Percentiles rank a stretch among this genome's conserved stretches.
These are phyloP conservation scores for Penicillium lividum DNA, from an alignment of 495 filamentous ascomycete genomes.

Conservation along the genomic window DNA sequence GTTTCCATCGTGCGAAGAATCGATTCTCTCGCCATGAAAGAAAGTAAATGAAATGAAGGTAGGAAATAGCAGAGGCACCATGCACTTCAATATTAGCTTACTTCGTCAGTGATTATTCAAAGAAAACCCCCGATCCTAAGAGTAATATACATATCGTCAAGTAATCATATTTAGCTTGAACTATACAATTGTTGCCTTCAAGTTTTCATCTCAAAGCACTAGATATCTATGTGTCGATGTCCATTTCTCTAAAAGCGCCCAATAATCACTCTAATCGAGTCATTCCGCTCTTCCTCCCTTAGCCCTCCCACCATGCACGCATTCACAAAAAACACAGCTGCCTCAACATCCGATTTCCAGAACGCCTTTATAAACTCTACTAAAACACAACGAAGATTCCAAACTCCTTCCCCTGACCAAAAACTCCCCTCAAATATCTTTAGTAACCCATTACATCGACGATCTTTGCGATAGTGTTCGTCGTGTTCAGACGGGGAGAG, in stretches of 20 bases:
- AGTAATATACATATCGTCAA: too few species aligned
- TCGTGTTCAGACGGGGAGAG: too few species aligned
- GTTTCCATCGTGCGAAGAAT: too few species aligned
- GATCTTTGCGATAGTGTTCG: too few species aligned
- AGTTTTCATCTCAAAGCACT: not conserved
- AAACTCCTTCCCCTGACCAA: slow-evolving; percentile 17
- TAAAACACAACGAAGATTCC: slow-evolving; percentile 18
- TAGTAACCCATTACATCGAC: slow-evolving; percentile 20
- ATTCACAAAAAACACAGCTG: slow-evolving; percentile 27
- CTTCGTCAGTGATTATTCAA: too few species aligned
- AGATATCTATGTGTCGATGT: not conserved
- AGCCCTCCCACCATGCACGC: slow-evolving; percentile 28
- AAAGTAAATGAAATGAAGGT: too few species aligned
- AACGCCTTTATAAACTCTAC: slow-evolving; percentile 17
- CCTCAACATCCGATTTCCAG: slow-evolving; percentile 14
- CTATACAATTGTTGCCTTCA: not conserved
- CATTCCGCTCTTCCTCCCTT: slow-evolving; percentile 21
- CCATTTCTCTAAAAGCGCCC: not conserved
- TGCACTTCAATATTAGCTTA: too few species aligned
- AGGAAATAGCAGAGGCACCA: too few species aligned
- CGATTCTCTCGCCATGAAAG: too few species aligned
- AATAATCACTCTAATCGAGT: not conserved
- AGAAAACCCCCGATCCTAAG: too few species aligned
- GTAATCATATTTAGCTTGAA: too few species aligned
- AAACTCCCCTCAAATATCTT: slow-evolving; percentile 20